phyloP scores from a whole-genome alignment of 139 green algal genomes.

The Chlorella sp. region DNA sequence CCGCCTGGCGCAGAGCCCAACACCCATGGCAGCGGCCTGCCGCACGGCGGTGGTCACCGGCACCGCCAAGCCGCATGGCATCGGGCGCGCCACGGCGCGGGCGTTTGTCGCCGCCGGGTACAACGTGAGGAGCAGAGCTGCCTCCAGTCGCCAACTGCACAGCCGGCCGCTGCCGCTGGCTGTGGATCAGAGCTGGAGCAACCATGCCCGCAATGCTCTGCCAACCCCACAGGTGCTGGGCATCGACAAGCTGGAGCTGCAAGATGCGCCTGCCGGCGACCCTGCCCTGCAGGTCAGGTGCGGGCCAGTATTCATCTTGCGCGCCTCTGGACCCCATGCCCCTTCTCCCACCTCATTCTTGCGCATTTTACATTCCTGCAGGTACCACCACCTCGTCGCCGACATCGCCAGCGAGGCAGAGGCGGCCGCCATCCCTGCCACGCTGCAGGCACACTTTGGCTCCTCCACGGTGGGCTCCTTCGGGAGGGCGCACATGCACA shows the following conservation, averaged over 20 bases:
- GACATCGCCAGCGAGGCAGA: slow-evolving; percentile 12
- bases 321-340: no score
- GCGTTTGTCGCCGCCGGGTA: slow-evolving; percentile 21
- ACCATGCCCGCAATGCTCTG: no score
- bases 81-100: slow-evolving; percentile 10
- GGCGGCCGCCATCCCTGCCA: neutral
- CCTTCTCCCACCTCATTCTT: neutral
- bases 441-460: slow-evolving; percentile 11
- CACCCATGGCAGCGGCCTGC: no score
- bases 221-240: no score
- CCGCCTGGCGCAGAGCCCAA: no score
- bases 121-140: no score
- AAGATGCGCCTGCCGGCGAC: slow-evolving; percentile 2
- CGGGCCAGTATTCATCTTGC: no score
- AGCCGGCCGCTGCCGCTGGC: no score
- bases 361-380: neutral
- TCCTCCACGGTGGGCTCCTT: neutral
- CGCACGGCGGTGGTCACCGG: slow-evolving; percentile 27
- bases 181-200: no score
- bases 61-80: slow-evolving; percentile 18
- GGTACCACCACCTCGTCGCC: neutral
- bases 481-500: neutral
- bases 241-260: slow-evolving; percentile 18
- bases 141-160: no score
- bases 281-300: no score